Base-by-base conservation (phyloP, 2,329 filamentous ascomycete genomes). In the Fusarium subglutinans region DNA sequence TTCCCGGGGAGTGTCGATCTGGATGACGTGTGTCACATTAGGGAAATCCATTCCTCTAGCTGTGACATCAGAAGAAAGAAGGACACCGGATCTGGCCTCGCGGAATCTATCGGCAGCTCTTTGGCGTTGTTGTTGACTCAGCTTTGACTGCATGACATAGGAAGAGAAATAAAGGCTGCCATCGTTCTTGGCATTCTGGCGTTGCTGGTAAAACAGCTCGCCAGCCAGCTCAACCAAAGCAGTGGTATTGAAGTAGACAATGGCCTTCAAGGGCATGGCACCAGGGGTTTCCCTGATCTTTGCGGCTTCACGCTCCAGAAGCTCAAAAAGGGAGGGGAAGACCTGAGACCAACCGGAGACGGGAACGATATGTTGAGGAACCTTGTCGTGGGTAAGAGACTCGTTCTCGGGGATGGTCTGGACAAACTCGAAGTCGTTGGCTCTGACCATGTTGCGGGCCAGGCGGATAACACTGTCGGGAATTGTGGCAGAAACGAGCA, bases 401-500 rank as follows among this genome's bases (percentile, higher is more conserved):
- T 98, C 96, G 74, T 97, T 90, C 64, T 92, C 90, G 64, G 88
- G 86, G 69, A 99, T 93, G n/a, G 94, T 97, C 82, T 96, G 93
- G 69, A 98, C 90, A 78, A 96, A 97, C 80, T 97, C 90, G 82
- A 97, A 98, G 76, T 94, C 88, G 69, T 87, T 86, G 4, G 90
- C 89, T 80, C 95, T 94, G 81, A 98, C 92, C 75, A 94, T 94
- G 75, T 86, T 84, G 68, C 92, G 90, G 45, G 97, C 96, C 55
- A 98, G 89, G 48, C 88, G 84, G 75, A 98, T 91, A 50, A 99
- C 96, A 72, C 95, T 90, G 67, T 89, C 88, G 51, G 96, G 94
- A 38, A 99, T 93, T 17, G 96, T 99, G 50, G 96, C 96, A 20
- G 96, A 98, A 82, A 97, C 98, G 83, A 99, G 92, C 78, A 99